Conservation (phyloP, 257 asterid species). For the Parsonsia alboflavescens region DNA sequence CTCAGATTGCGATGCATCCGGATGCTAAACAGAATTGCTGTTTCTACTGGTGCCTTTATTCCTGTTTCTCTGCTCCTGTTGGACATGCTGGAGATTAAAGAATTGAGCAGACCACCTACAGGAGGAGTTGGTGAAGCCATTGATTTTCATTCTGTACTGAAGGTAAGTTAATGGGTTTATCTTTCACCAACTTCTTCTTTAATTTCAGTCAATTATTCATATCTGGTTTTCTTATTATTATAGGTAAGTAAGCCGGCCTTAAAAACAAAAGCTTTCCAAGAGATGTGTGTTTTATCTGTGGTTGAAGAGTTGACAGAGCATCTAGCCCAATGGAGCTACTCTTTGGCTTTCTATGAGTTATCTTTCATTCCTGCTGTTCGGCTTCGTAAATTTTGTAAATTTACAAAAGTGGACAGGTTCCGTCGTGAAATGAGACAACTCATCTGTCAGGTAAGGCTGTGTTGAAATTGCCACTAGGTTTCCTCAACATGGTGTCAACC, state of each 20-base stretch:
- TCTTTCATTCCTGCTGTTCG: slow-evolving; percentile 73
- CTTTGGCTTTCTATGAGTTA: slow-evolving; percentile 73
- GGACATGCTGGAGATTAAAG: slow-evolving; percentile 89
- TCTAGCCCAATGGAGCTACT: slow-evolving; percentile 89
- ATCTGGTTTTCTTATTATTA: slow-evolving; percentile 11
- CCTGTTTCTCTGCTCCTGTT: slow-evolving; percentile 81
- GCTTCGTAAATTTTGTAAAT: slow-evolving; percentile 64
- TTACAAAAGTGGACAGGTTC: slow-evolving; percentile 90
- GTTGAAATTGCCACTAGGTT: not conserved
- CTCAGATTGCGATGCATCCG: slow-evolving; percentile 87
- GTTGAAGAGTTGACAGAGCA: slow-evolving; percentile 87
- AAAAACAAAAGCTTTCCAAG: slow-evolving; percentile 89
- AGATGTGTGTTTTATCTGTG: slow-evolving; percentile 79
- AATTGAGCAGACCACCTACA: slow-evolving; percentile 73
- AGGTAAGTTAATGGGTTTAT: slow-evolving; percentile 38
- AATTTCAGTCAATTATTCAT: not conserved
- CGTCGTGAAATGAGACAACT: slow-evolving; percentile 71
- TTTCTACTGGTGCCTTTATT: slow-evolving; percentile 64
- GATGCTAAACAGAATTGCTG: slow-evolving; percentile 85
- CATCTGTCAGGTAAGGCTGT: slow-evolving; percentile 55
- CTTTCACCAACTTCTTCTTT: slow-evolving; percentile 10
- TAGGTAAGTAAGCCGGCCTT: slow-evolving; percentile 75
- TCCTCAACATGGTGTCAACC: not conserved
- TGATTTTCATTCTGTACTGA: slow-evolving; percentile 58
- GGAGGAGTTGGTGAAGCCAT: slow-evolving; percentile 95